Percentiles rank a stretch among this genome's conserved stretches.
These are phyloP conservation scores for Metarhizium guizhouense DNA, from an alignment of 2,329 filamentous ascomycete species.

Conservation along the genomic window DNA sequence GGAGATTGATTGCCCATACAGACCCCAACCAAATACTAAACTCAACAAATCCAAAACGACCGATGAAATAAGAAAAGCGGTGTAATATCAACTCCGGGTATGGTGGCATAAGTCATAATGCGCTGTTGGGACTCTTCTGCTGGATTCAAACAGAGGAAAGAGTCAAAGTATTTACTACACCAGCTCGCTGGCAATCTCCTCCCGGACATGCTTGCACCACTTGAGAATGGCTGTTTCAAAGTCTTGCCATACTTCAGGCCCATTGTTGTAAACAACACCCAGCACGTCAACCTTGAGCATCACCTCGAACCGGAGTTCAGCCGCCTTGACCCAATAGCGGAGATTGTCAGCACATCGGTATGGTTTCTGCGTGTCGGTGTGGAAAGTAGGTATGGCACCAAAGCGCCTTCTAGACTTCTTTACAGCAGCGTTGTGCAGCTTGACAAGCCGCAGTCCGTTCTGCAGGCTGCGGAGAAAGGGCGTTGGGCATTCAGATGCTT, in stretches of 20 bases:
- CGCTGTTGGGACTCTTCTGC: not conserved
- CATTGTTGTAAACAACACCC: slow-evolving; percentile 70
- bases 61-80: not conserved
- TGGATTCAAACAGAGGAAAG: not conserved
- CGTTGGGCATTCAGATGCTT: slow-evolving; percentile 47
- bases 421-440: slow-evolving; percentile 83
- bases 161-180: slow-evolving; percentile 3
- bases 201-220: slow-evolving; percentile 76
- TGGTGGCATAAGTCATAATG: slow-evolving; percentile 8
- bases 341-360: slow-evolving; percentile 92
- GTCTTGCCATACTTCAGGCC: slow-evolving; percentile 61
- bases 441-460: slow-evolving; percentile 72
- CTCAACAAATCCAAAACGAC: not conserved
- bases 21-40: not conserved
- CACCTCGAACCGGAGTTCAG: slow-evolving; percentile 88
- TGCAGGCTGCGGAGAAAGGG: slow-evolving; percentile 66
- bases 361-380: slow-evolving; percentile 88
- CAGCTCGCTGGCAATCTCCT: slow-evolving; percentile 70
- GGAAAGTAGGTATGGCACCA: slow-evolving; percentile 79
- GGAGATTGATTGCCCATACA: not conserved
- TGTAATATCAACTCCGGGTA: not conserved
- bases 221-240: slow-evolving; percentile 76
- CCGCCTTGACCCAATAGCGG: slow-evolving; percentile 92
- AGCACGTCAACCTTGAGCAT: slow-evolving; percentile 76
- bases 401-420: slow-evolving; percentile 79